Evolutionary conservation across 305 asterid genomes (phyloP), one percentile per base, ranked within the genome.

Genomic region (Fraxinus greggii): DNA sequence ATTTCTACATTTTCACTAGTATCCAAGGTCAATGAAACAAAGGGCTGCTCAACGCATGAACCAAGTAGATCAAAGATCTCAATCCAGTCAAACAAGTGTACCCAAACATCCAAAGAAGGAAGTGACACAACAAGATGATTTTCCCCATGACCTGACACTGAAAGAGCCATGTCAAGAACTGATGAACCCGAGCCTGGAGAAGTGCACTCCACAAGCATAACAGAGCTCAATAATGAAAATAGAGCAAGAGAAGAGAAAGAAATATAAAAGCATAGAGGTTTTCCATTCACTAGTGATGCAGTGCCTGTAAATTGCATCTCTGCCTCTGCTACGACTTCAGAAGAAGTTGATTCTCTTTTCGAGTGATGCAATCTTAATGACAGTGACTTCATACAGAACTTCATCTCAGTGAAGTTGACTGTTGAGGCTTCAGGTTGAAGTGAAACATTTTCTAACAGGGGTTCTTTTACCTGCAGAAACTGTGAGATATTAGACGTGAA

Each of bases 81-180:
- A 86, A 78, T 83, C 99, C 99, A 96, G 84, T 96, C 99, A 84
- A 77, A 85, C 80, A 89, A 83, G 90, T 93, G 90, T 78, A 92
- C 86, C 99, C 99, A 94, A 76, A 93, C 67, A 87, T 91, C 89
- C 84, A 93, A 79, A 84, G 85, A 88, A 83, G 97, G 89, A 81
- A 91, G 86, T 72, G 91, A 90, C 80, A 92, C 79, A 85, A 76
- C 87, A 78, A 90, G 82, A 76, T 70, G 87, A 83, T 84, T 88
- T 87, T 86, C 92, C 86, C 86, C 91, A 84, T 73, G 76, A 84
- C 86, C 91, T 75, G 89, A 85, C 82, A 88, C 81, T 38, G 89
- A 85, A 79, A 90, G 74, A 54, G 80, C 84, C 85, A 90, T 80
- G 84, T 86, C 91, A 84, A 91, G 91, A 85, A 86, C 95, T 78